A percentile compares a stretch with the other conserved stretches of the same genome.
phyloP scores from a whole-genome alignment of 352 stramenopile genomes.

The Phytophthora meadii region DNA sequence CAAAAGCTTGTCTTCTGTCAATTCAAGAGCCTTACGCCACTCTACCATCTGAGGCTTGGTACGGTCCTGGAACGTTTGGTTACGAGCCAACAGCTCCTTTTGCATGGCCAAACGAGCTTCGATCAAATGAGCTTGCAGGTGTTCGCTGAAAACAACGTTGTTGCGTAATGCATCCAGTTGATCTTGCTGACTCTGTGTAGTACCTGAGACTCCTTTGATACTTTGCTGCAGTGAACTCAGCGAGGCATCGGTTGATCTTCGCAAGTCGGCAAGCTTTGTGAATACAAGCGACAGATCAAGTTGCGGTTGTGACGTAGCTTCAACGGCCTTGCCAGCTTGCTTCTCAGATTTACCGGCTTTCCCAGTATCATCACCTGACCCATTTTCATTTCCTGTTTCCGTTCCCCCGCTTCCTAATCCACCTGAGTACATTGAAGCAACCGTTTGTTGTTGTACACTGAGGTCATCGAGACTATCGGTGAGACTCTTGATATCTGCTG shows the following conservation, averaged over 20 bases:
- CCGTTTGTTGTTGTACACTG: conserved; percentile 55
- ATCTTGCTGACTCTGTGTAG: conserved; percentile 51
- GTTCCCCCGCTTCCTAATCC: not conserved
- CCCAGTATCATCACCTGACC: conserved; percentile 8
- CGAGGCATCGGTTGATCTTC: conserved; percentile 63
- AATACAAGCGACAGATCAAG: conserved; percentile 85
- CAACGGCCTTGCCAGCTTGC: conserved; percentile 4
- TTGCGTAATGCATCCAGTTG: conserved; percentile 66
- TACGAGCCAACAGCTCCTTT: conserved; percentile 73
- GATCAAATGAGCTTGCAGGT: conserved; percentile 62
- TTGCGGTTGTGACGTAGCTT: conserved; percentile 31
- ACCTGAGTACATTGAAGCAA: conserved; percentile 40
- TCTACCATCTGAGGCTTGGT: conserved; percentile 72
- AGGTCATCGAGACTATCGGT: conserved; percentile 61
- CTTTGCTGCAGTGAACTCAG: conserved; percentile 61
- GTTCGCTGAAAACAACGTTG: conserved; percentile 58
- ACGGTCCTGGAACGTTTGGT: conserved; percentile 73
- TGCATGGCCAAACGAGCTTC: conserved; percentile 65
- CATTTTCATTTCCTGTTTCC: conserved; percentile 13
- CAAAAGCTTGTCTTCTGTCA: conserved; percentile 70
- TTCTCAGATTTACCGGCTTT: conserved; percentile 22
- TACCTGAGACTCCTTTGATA: conserved; percentile 48
- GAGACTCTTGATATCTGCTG: conserved; percentile 56
- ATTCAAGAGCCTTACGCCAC: conserved; percentile 68
- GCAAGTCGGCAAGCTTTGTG: conserved; percentile 77